These are phyloP conservation scores for Pichia gijzeniarum DNA, from an alignment of 805 yeast genomes.

Conservation along the genomic window DNA sequence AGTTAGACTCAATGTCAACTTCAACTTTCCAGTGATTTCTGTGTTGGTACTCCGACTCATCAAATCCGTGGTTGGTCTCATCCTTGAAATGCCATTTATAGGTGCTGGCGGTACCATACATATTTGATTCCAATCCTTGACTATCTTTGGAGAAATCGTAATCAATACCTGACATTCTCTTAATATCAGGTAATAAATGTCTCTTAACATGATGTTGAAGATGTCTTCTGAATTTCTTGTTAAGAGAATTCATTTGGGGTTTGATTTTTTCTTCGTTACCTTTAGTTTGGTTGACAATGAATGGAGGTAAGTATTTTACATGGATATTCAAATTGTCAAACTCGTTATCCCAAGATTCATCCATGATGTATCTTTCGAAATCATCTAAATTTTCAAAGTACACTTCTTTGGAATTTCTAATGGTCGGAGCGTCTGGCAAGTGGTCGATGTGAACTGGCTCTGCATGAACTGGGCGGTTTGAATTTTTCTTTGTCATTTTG, in stretches of 20 bases:
- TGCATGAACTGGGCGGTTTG: constrained; percentile 12
- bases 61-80: constrained; percentile 48
- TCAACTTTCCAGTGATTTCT: constrained; percentile 60
- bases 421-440: constrained; percentile 23
- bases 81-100: constrained; percentile 63
- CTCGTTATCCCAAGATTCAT: constrained; percentile 73
- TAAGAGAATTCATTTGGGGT: constrained; percentile 65
- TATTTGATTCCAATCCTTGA: constrained; percentile 42
- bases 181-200: constrained; percentile 63
- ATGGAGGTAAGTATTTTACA: constrained; percentile 66
- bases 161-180: constrained; percentile 50
- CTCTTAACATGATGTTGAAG: constrained; percentile 69
- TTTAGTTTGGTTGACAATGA: constrained; percentile 58
- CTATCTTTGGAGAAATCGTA: constrained; percentile 35
- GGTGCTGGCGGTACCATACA: constrained; percentile 36
- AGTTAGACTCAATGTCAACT: constrained; percentile 59
- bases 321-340: constrained; percentile 63
- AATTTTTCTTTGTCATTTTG: constrained; percentile 23
- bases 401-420: constrained; percentile 27
- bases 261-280: constrained; percentile 66
- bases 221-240: constrained; percentile 65
- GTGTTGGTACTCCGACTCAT: constrained; percentile 36
- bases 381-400: constrained; percentile 56
- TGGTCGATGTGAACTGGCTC: constrained; percentile 30
- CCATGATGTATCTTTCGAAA: constrained; percentile 59